Conservation (phyloP, 805 yeast genomes). For the Candida jianshihensis region DNA sequence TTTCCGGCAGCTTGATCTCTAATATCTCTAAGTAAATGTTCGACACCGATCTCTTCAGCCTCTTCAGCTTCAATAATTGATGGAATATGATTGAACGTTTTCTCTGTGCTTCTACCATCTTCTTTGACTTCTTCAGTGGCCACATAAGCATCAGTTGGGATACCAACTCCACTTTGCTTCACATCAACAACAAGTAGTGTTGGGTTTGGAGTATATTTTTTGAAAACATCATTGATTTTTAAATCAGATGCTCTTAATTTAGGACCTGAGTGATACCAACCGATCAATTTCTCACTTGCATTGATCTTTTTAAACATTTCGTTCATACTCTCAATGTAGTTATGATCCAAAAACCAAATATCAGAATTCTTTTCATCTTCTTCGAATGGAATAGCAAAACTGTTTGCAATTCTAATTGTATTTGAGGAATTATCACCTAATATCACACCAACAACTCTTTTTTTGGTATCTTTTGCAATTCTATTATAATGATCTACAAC, state of each 20-base stretch:
- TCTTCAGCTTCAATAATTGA: conserved; percentile 94
- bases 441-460: conserved; percentile 90
- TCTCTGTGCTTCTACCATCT: conserved; percentile 89
- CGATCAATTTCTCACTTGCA: conserved; percentile 92
- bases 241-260: conserved; percentile 82
- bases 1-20: conserved; percentile 96
- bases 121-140: conserved; percentile 94
- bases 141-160: conserved; percentile 92
- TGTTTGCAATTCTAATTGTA: conserved; percentile 72
- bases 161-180: conserved; percentile 71
- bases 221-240: conserved; percentile 85
- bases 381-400: conserved; percentile 96
- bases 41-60: conserved; percentile 99
- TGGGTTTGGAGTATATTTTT: conserved; percentile 74
- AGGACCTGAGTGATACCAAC: conserved; percentile 99
- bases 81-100: conserved; percentile 90
- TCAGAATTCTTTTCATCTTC: conserved; percentile 88
- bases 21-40: conserved; percentile 87
- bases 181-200: conserved; percentile 87
- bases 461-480: conserved; percentile 63
- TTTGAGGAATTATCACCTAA: conserved; percentile 68
- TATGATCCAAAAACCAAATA: conserved; percentile 97
- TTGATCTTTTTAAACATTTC: conserved; percentile 97
- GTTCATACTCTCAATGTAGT: conserved; percentile 91
- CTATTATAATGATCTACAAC: conserved; percentile 95